Percentiles rank a stretch among this genome's conserved stretches.
Evolutionary conservation across 768 basidiomycete genomes (phyloP).

Genomic region (Tremella yokohamensis): DNA sequence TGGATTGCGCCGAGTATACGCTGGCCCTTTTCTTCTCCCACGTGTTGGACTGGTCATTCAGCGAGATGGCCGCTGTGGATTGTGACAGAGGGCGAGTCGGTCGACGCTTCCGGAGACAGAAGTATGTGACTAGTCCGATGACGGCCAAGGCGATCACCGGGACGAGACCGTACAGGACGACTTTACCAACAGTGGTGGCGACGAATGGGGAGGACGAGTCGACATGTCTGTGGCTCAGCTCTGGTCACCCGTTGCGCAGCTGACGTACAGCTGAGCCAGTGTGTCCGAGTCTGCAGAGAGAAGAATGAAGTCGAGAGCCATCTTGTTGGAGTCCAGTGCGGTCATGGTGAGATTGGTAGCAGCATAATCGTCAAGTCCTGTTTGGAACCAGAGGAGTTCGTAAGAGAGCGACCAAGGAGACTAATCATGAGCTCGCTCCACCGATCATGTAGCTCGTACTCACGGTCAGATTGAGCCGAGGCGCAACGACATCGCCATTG

Average conservation of each 20-base stretch:
- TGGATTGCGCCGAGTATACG: background rate
- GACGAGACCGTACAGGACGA: slow-evolving; percentile 24
- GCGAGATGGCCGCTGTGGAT: slow-evolving; percentile 1
- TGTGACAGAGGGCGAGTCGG: background rate
- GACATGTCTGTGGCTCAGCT: slow-evolving; percentile 6
- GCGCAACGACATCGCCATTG: slow-evolving; percentile 16
- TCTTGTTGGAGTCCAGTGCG: slow-evolving; percentile 26
- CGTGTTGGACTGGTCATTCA: background rate
- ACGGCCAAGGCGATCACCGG: slow-evolving; percentile 18
- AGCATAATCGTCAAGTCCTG: slow-evolving; percentile 22
- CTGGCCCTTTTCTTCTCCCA: slow-evolving; percentile 2
- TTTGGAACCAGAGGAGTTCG: slow-evolving; percentile 40
- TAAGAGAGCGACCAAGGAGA: slow-evolving; percentile 33
- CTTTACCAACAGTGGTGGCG: slow-evolving; percentile 28
- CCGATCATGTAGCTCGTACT: slow-evolving; percentile 1
- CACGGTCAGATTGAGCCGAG: slow-evolving; percentile 26
- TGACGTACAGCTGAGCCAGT: slow-evolving; percentile 23
- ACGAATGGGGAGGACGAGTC: slow-evolving; percentile 15
- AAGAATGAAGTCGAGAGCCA: slow-evolving; percentile 37
- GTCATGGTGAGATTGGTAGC: slow-evolving; percentile 29
- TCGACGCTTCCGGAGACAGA: slow-evolving; percentile 17
- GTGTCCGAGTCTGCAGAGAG: slow-evolving; percentile 22
- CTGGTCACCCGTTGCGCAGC: background rate
- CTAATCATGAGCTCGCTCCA: slow-evolving; percentile 17
- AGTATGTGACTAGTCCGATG: slow-evolving; percentile 14